These are phyloP conservation scores for Crithidia acanthocephali DNA, from an alignment of 208 protist species.

Conservation along the genomic window DNA sequence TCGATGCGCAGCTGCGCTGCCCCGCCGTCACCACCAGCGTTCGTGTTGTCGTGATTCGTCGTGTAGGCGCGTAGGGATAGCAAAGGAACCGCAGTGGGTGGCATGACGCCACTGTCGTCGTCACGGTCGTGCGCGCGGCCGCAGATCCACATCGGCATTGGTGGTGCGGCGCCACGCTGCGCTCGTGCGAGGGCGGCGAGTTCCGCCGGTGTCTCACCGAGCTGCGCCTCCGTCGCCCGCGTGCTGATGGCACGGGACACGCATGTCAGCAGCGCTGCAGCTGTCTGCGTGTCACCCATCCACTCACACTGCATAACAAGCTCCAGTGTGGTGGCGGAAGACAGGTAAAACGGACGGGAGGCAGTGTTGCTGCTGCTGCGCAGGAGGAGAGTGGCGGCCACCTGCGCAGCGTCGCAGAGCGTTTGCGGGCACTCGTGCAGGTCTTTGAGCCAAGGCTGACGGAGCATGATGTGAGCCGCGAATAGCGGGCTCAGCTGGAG, in stretches of 20 bases:
- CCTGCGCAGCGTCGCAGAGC: constrained; percentile 13
- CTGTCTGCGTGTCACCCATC: constrained; percentile 6
- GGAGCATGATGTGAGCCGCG: constrained; percentile 7
- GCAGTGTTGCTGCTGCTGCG: background rate
- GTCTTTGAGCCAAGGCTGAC: constrained; percentile 27
- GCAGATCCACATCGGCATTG: constrained; percentile 4
- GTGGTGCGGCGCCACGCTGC: background rate
- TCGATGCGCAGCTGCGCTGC: background rate
- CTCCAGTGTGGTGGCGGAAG: constrained; percentile 7
- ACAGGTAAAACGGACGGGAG: background rate
- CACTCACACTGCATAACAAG: constrained; percentile 17
- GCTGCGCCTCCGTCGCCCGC: no score
- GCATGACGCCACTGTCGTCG: background rate
- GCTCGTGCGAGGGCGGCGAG: background rate
- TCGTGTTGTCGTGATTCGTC: background rate
- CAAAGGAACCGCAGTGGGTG: background rate
- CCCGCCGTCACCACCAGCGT: background rate
- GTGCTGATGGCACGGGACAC: background rate
- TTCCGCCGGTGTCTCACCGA: background rate
- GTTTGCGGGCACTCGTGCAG: constrained; percentile 21
- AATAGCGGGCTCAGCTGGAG: constrained; percentile 10
- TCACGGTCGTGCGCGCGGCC: background rate
- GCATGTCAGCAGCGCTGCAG: constrained; percentile 5
- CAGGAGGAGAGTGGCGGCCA: constrained; percentile 15
- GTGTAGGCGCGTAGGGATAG: background rate